Evolutionary conservation across 139 green algal genomes (phyloP), one percentile per base, ranked within the genome.

Genomic region (Volvox reticuliferus): DNA sequence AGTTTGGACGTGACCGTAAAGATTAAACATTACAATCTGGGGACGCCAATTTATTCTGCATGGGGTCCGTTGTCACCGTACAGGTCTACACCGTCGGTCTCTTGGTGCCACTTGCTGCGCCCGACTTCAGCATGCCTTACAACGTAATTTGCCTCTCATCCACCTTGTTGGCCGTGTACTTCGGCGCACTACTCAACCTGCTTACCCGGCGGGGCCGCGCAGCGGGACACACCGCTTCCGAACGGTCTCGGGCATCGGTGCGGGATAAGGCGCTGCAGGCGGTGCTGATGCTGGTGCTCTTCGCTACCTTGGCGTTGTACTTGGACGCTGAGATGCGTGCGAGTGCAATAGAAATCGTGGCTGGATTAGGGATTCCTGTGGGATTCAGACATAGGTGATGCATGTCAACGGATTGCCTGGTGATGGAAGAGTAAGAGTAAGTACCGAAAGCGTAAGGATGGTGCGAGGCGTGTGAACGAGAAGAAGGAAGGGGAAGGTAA

Each of bases 41-140:
- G 44, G 44, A 5, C 44, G 9, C 44, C 44, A 55, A 55, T 55
- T 55, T 14, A 14, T 55, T 55, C 44, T 55, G 44, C n/a, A 55
- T 55, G 44, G 44, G 44, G 44, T 55, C 44, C 44, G 44, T 55
- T 55, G 44, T 68, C 36, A 69, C 18, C 68, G 1, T 35, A 19
- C 82, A 95, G 93, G 68, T 95, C 44, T 96, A 96, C 91, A 95
- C 82, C 18, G 63, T 93, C 2, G 93, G 93, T 0, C 44, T 95
- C 9, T 67, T 99, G 28, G 93, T 99, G 26, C 92, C 93, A 0
- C 83, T 99, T n/a, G 94, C 98, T 0, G 95, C 95, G 20, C 97
- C 98, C 0, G 98, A 99, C 94, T 97, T 99, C 91, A 97, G 93
- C 86, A 99, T 99, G 98, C 96, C 97, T 3, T 99, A 99, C 94